A percentile compares a stretch with the other conserved stretches of the same genome.
phyloP scores from a whole-genome alignment of 805 yeast genomes.

The Zygoascus flipseniorum region DNA sequence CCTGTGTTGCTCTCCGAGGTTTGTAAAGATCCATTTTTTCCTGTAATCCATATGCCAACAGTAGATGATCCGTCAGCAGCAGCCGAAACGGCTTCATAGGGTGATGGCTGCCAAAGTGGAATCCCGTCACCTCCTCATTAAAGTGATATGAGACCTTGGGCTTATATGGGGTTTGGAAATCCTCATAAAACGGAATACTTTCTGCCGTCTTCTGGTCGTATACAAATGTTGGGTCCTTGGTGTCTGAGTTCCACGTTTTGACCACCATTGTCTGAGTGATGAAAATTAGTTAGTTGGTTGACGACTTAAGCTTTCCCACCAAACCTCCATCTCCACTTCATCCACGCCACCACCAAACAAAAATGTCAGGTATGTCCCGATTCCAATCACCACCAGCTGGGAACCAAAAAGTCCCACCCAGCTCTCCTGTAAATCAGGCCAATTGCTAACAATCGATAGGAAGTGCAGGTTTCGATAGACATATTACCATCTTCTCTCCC shows the following conservation, averaged over 20 bases:
- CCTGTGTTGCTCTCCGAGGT: constrained; percentile 73
- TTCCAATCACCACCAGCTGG: background rate
- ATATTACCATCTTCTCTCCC: constrained; percentile 96
- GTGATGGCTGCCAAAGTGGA: constrained; percentile 87
- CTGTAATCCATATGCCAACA: constrained; percentile 74
- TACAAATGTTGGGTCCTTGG: constrained; percentile 30
- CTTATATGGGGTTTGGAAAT: constrained; percentile 26
- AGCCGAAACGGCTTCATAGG: constrained; percentile 98
- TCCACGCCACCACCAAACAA: background rate
- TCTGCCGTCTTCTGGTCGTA: constrained; percentile 35
- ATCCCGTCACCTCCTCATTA: constrained; percentile 70
- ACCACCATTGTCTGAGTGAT: constrained; percentile 14
- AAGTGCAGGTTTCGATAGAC: constrained; percentile 97
- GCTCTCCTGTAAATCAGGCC: background rate
- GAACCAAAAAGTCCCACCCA: background rate
- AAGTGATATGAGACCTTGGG: constrained; percentile 75
- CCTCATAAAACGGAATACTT: constrained; percentile 41
- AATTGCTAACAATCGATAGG: constrained; percentile 26
- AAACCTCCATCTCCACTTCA: background rate
- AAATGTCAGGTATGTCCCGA: background rate
- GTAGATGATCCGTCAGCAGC: constrained; percentile 88
- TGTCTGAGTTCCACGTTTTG: constrained; percentile 10
- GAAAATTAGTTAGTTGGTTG: background rate
- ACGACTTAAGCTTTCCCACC: background rate
- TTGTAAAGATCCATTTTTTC: constrained; percentile 84